Evolutionary conservation across 371 early-diverging fungal genomes (phyloP).

Genomic region (Umbelopsis sp.): DNA sequence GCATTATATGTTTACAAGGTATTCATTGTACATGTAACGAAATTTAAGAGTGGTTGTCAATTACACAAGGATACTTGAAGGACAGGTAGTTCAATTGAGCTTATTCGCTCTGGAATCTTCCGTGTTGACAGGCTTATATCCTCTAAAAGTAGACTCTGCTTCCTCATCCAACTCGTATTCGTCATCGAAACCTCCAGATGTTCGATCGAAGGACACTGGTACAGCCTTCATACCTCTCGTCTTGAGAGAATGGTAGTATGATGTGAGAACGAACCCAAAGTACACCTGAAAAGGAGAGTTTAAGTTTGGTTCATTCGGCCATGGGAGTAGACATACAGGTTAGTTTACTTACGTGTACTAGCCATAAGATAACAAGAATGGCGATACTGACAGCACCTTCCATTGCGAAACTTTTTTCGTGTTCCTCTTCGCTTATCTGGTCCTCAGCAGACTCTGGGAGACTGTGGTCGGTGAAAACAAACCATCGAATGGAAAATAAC

Average conservation of each 20-base stretch:
- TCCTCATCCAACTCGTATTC: background rate
- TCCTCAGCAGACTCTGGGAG: conserved; percentile 40
- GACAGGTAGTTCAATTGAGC: background rate
- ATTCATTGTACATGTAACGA: no score
- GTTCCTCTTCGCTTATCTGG: conserved; percentile 29
- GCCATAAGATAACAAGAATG: conserved; percentile 31
- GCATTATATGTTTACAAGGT: no score
- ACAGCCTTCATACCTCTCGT: background rate
- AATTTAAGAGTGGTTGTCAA: no score
- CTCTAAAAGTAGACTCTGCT: background rate
- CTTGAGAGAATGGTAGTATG: conserved; percentile 31
- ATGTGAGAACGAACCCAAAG: conserved; percentile 42
- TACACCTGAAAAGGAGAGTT: conserved; percentile 35
- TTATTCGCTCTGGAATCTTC: conserved; percentile 3
- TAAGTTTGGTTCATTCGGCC: no score
- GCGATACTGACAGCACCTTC: conserved; percentile 51
- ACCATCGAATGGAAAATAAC: conserved; percentile 46
- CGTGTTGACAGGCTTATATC: background rate
- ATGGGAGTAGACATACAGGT: background rate
- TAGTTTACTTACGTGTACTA: conserved; percentile 41
- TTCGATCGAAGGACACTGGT: background rate
- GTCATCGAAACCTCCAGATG: conserved; percentile 13
- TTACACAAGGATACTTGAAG: no score
- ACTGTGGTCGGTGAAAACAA: conserved; percentile 51
- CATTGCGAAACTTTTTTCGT: conserved; percentile 31